These are phyloP conservation scores for Calendula officinalis DNA, from an alignment of 129 eudicot species.

Conservation along the genomic window DNA sequence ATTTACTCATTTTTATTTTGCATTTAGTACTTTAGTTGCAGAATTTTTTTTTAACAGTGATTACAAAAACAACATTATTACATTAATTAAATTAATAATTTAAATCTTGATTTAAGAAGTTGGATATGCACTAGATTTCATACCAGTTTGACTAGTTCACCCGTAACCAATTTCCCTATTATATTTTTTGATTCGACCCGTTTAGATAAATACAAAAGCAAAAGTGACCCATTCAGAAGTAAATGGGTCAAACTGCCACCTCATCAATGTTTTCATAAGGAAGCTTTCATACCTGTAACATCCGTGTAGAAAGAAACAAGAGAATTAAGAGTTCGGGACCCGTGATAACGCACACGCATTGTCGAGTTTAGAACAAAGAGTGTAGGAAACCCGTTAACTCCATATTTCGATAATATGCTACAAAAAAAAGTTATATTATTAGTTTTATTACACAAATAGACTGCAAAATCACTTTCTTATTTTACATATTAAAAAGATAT, in stretches of 20 bases:
- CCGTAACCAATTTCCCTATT: neutral
- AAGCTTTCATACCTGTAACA: conserved; percentile 55
- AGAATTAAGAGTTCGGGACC: conserved; percentile 68
- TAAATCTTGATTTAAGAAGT: neutral
- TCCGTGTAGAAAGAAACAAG: conserved; percentile 62
- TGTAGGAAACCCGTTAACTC: conserved; percentile 91
- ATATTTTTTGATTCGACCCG: too few species aligned
- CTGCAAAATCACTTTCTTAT: too few species aligned
- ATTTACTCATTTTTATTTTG: too few species aligned
- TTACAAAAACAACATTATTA: neutral
- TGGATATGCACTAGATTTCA: neutral
- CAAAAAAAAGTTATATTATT: conserved; percentile 5
- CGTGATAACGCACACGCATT: conserved; percentile 79
- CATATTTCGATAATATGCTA: conserved; percentile 81
- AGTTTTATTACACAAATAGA: conserved; percentile 13
- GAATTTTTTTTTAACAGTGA: neutral
- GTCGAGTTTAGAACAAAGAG: conserved; percentile 76
- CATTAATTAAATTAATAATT: neutral
- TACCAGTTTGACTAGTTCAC: neutral
- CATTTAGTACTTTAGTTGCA: too few species aligned
- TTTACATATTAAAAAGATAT: too few species aligned
- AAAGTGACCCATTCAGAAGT: neutral
- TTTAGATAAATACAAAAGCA: too few species aligned
- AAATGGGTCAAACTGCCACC: neutral
- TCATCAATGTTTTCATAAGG: neutral